Base-by-base conservation (phyloP, 371 early-diverging fungal genomes). In the Rhizopus delemar region DNA sequence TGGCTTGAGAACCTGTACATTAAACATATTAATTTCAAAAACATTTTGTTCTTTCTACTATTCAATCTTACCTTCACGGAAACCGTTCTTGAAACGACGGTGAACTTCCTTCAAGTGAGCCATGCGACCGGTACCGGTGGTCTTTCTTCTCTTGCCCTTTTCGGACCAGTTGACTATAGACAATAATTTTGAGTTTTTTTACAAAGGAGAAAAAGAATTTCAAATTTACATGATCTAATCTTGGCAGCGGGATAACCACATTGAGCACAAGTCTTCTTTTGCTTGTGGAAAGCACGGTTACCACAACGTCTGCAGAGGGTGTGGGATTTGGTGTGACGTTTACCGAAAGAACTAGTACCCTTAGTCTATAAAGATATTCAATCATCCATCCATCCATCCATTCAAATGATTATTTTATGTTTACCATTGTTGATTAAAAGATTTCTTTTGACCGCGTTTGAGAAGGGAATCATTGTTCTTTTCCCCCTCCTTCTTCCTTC, bases 171-270 rank as follows among this genome's bases (percentile, higher is more conserved):
- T 91, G 87, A 81, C 87, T 88, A 22, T 88, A 22, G 39, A 11
- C 13, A 38, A 38, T 22, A 22, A 22, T 38, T 8, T 38, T 13
- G 8, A 38, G 8, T 38, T 38, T 13, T 13, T 5, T 46, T 22
- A 13, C 46, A 13, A 8, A 8, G 41, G 15, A 22, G 22, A 22
- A 22, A 22, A 22, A 22, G 22, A 22, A 22, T 22, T 38, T n/a
- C 35, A 35, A 58, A 85, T 89, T 82, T 78, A 92, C 90, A 96
- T 77, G 84, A 87, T 77, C 99, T 90, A 82, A 87, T 90, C 89
- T 97, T 98, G 66, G 96, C 93, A 68, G 94, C 83, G 49, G 99
- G 99, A 86, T 96, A 99, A 60, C 94, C 99, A 87, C 99, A 99
- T 75, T 91, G 90, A 68, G 98, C 91, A 86, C 99, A 99, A 59